These are phyloP conservation scores for Triticum dicoccoides DNA, from an alignment of 176 grass and related monocot species.

Conservation along the genomic window DNA sequence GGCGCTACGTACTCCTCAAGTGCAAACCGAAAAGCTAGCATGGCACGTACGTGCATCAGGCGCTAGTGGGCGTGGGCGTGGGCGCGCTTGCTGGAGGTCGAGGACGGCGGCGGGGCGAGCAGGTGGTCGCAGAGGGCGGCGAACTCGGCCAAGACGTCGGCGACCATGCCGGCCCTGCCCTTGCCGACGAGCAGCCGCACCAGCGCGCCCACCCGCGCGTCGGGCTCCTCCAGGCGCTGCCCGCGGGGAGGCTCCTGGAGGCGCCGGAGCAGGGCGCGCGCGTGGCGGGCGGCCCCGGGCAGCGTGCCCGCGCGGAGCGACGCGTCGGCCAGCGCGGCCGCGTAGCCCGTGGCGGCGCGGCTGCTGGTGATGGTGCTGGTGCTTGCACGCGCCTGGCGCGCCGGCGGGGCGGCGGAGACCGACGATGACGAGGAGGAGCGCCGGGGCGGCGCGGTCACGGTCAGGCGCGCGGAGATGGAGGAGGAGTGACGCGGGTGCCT, in stretches of 20 bases:
- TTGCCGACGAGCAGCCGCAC: constrained; percentile 44
- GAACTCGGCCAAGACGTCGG: constrained; percentile 43
- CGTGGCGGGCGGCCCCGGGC: constrained; percentile 12
- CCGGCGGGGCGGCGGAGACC: background rate
- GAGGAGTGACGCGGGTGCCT: background rate
- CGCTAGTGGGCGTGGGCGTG: background rate
- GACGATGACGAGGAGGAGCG: background rate
- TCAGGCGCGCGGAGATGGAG: background rate
- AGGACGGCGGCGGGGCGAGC: background rate
- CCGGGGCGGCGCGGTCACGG: background rate
- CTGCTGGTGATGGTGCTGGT: background rate
- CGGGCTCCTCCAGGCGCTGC: background rate
- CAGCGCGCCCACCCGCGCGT: constrained; percentile 35
- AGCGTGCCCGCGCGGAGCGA: constrained; percentile 32
- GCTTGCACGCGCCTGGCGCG: background rate
- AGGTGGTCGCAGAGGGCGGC: constrained; percentile 39
- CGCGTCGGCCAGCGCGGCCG: constrained; percentile 41
- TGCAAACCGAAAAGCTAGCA: background rate
- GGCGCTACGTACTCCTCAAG: background rate
- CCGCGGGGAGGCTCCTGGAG: background rate
- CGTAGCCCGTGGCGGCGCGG: constrained; percentile 47
- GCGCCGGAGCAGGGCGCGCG: constrained; percentile 19
- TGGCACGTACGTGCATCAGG: background rate
- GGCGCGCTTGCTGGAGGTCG: background rate
- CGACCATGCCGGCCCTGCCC: constrained; percentile 32